Evolutionary conservation across 1,139 yeast species (phyloP).

Genomic region (Kodamaea fungicola): DNA sequence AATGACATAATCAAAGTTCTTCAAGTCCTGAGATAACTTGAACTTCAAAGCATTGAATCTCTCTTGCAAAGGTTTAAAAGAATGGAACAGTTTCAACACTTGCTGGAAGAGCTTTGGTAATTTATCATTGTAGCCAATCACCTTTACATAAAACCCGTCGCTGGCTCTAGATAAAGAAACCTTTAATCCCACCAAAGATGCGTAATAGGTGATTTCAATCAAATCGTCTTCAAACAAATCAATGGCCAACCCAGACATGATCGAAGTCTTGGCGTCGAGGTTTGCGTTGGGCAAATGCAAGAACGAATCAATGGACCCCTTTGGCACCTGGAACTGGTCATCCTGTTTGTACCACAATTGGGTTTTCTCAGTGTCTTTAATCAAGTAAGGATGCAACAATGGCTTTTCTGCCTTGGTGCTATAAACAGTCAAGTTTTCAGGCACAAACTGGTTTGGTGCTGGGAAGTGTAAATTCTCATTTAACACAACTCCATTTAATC

Average conservation of each 20-base stretch:
- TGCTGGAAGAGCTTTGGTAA: conserved; percentile 58
- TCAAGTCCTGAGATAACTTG: conserved; percentile 56
- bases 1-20: conserved; percentile 67
- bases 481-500: conserved; percentile 28
- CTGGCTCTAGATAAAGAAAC: conserved; percentile 57
- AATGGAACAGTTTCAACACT: conserved; percentile 51
- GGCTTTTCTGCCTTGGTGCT: conserved; percentile 35
- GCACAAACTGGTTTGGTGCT: conserved; percentile 69
- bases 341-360: conserved; percentile 88
- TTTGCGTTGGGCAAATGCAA: conserved; percentile 66
- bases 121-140: conserved; percentile 84
- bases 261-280: conserved; percentile 52
- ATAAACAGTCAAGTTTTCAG: conserved; percentile 66
- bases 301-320: conserved; percentile 65
- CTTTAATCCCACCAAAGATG: conserved; percentile 74
- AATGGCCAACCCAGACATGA: conserved; percentile 58
- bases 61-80: conserved; percentile 50
- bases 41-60: conserved; percentile 69
- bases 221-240: conserved; percentile 74
- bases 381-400: conserved; percentile 34
- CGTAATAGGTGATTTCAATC: conserved; percentile 77
- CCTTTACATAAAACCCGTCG: conserved; percentile 66
- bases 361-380: conserved; percentile 29
- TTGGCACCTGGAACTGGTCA: conserved; percentile 86
- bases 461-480: conserved; percentile 59